These are phyloP conservation scores for Calonectria fujianensis DNA, from an alignment of 2,329 filamentous ascomycete species.

Conservation along the genomic window DNA sequence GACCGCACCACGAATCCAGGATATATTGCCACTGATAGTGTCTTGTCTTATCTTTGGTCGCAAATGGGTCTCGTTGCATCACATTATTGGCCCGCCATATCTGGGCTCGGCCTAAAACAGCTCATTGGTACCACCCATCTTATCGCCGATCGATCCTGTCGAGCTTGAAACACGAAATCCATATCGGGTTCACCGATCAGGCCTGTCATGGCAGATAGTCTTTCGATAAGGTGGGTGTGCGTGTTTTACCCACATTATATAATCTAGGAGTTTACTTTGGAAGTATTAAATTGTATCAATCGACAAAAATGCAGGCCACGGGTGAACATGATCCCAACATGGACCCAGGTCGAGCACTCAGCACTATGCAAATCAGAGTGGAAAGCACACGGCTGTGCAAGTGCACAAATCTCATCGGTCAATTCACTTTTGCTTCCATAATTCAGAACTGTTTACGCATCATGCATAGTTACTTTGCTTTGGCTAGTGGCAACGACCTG, in stretches of 20 bases:
- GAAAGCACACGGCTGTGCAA: neutral
- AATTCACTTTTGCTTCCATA: neutral
- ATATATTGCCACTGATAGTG: neutral
- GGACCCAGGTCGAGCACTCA: too few species aligned
- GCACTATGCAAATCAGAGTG: neutral
- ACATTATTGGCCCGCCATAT: neutral
- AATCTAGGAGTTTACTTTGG: neutral
- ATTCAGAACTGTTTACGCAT: neutral
- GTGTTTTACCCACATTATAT: neutral
- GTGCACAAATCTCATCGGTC: neutral
- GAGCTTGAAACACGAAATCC: neutral
- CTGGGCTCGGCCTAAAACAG: neutral
- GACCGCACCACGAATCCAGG: neutral
- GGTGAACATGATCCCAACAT: neutral
- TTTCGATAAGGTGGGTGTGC: neutral
- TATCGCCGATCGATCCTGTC: neutral
- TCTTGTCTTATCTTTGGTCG: constrained; percentile 1
- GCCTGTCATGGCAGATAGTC: neutral
- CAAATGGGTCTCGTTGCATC: neutral
- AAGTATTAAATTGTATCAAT: neutral
- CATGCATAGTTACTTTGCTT: neutral
- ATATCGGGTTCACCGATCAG: neutral
- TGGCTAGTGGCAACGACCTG: neutral
- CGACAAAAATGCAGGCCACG: neutral
- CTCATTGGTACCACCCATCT: neutral